A percentile compares a stretch with the other conserved stretches of the same genome.
phyloP scores from a whole-genome alignment of 2,329 filamentous ascomycete genomes.

The Cordyceps cicadae region DNA sequence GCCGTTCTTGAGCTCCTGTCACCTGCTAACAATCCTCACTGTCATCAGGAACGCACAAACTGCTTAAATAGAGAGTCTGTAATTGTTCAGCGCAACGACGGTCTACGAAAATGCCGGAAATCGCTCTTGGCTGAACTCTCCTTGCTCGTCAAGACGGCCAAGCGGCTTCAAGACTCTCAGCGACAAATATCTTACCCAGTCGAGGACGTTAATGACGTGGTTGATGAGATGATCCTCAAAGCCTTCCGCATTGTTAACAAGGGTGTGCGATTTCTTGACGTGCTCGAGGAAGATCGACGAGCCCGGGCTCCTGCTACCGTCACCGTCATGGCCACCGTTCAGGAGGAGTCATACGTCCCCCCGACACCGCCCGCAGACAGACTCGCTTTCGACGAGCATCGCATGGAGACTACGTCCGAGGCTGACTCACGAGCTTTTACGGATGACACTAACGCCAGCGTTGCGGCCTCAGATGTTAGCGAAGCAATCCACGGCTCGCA shows the following conservation, averaged over 20 bases:
- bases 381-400: constrained; percentile 37
- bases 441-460: constrained; percentile 25
- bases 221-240: constrained; percentile 89
- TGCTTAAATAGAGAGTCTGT: constrained; percentile 77
- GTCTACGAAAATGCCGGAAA: constrained; percentile 73
- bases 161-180: constrained; percentile 70
- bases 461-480: constrained; percentile 26
- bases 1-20: background rate
- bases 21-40: background rate
- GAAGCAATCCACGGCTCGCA: constrained; percentile 29
- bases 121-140: constrained; percentile 84
- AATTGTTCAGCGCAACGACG: constrained; percentile 66
- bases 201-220: constrained; percentile 61
- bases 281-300: constrained; percentile 60
- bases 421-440: constrained; percentile 32
- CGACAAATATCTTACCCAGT: constrained; percentile 36
- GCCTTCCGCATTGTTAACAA: constrained; percentile 92
- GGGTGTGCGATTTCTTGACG: constrained; percentile 80
- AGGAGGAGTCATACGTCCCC: constrained; percentile 50
- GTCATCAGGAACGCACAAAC: constrained; percentile 67
- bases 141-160: constrained; percentile 79
- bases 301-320: constrained; percentile 44
- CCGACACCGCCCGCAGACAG: constrained; percentile 57
- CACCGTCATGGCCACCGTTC: constrained; percentile 51
- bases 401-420: constrained; percentile 25